Conservation (phyloP, 2,329 filamentous ascomycete species). For the Trichoderma breve region DNA sequence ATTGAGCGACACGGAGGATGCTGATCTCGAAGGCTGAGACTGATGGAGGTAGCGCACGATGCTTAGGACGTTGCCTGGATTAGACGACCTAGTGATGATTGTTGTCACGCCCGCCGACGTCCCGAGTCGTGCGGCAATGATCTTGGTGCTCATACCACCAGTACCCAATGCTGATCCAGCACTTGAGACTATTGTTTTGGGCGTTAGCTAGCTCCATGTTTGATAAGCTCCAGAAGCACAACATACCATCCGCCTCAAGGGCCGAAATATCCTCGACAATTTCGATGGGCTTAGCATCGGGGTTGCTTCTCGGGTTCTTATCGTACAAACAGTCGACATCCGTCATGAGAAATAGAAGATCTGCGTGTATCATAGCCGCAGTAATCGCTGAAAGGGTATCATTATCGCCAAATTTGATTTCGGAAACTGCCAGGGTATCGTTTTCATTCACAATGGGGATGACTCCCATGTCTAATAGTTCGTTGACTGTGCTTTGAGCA, state of each 20-base stretch:
- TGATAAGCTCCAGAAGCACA: not conserved
- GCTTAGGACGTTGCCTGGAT: conserved; percentile 83
- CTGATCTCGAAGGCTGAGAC: conserved; percentile 20
- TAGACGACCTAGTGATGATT: conserved; percentile 90
- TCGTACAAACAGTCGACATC: conserved; percentile 98
- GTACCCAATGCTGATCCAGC: conserved; percentile 88
- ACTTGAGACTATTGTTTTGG: conserved; percentile 63
- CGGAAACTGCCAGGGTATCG: conserved; percentile 91
- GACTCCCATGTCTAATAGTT: conserved; percentile 89
- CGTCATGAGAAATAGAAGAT: conserved; percentile 97
- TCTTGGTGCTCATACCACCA: conserved; percentile 97
- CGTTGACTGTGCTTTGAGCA: conserved; percentile 90
- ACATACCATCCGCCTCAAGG: conserved; percentile 73
- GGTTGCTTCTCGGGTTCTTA: conserved; percentile 83
- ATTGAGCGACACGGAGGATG: conserved; percentile 39
- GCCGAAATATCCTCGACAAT: conserved; percentile 85
- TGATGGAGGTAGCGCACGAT: conserved; percentile 68
- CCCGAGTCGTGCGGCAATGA: conserved; percentile 85
- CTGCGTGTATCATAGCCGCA: conserved; percentile 93
- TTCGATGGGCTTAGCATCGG: conserved; percentile 85
- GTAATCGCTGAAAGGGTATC: conserved; percentile 96
- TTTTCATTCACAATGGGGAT: conserved; percentile 99
- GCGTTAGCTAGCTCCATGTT: conserved; percentile 21
- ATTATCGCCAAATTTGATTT: conserved; percentile 99
- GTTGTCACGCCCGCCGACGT: conserved; percentile 95